phyloP scores from a whole-genome alignment of 768 basidiomycete species.

The Clathrus columnatus region DNA sequence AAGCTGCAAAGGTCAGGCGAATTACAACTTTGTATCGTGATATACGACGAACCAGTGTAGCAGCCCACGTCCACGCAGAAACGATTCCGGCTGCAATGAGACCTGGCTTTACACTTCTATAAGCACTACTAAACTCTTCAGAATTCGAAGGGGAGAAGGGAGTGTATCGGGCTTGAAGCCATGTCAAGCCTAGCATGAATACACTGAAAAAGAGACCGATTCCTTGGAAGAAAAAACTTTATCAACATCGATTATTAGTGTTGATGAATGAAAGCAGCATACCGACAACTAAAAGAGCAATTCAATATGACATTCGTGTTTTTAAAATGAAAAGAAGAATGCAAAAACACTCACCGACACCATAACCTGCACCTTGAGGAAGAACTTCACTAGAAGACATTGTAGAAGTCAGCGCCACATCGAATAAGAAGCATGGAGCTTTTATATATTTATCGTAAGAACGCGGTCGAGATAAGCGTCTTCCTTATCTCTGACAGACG shows the following conservation, averaged over 20 bases:
- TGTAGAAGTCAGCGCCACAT: not conserved
- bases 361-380: slow-evolving; percentile 81
- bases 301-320: not conserved
- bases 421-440: not conserved
- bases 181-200: slow-evolving; percentile 72
- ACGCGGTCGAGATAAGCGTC: not conserved
- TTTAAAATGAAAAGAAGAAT: not conserved
- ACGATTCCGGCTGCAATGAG: slow-evolving; percentile 91
- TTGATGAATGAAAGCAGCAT: slow-evolving; percentile 11
- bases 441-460: not conserved
- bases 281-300: slow-evolving; percentile 39
- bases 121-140: slow-evolving; percentile 79
- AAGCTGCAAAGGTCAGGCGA: slow-evolving; percentile 34
- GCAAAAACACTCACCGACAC: slow-evolving; percentile 48
- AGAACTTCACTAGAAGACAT: slow-evolving; percentile 29
- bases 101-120: slow-evolving; percentile 80
- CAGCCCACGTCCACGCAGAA: slow-evolving; percentile 88
- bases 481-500: not conserved
- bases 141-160: slow-evolving; percentile 68
- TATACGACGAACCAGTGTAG: slow-evolving; percentile 45
- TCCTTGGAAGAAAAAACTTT: slow-evolving; percentile 32
- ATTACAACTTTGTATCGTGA: slow-evolving; percentile 6
- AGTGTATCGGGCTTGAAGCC: slow-evolving; percentile 78
- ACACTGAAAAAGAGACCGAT: slow-evolving; percentile 84
- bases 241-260: not conserved